Evolutionary conservation across 2,329 filamentous ascomycete genomes (phyloP), one percentile per base, ranked within the genome.

Genomic region (Lecanicillium sp.): DNA sequence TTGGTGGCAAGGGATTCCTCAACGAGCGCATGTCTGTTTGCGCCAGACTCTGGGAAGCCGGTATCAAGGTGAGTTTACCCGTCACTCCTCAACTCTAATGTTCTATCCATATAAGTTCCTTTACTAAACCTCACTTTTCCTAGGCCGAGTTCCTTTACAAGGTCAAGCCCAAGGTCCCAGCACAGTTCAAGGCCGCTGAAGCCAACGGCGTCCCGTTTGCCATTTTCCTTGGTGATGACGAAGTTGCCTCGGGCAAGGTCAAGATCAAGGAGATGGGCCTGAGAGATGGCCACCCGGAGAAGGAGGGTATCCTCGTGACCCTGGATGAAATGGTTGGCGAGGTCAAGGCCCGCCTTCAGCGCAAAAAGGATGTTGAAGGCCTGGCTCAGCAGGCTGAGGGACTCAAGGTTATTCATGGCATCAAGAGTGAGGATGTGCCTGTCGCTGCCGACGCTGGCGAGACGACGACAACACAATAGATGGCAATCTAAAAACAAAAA

Each of bases 161-260:
- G 65, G 75, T 82, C 48, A 95, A 94, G 70, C 88, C 90, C 13
- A 95, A 89, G 62, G 71, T 94, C 22, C 83, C 79, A 11, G 75
- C 81, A 44, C 90, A 96, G 59, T 96, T 96, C 73, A 94, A 94
- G 65, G 81, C 83, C 15, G 89, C 89, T 9, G 89, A 95, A 58
- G 52, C 68, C 35, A 80, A 78, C 41, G 83, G 82, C 31, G 78
- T 94, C 15, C 90, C 90, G 1, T 84, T 94, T 54, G 86, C 82
- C 7, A 73, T 96, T 35, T 92, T 96, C 51, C 71, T 98, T 1
- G 90, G 90, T 32, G 86, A 95, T 53, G 88, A 95, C 40, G 90
- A 96, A 63, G 67, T 94, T 29, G 81, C 80, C 43, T 72, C 77
- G 18, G 88, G 88, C 38, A 83, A 94, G 59, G 83, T 94, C 49